These are phyloP conservation scores for Pythium dissotocum DNA, from an alignment of 352 stramenopile species.

Conservation along the genomic window DNA sequence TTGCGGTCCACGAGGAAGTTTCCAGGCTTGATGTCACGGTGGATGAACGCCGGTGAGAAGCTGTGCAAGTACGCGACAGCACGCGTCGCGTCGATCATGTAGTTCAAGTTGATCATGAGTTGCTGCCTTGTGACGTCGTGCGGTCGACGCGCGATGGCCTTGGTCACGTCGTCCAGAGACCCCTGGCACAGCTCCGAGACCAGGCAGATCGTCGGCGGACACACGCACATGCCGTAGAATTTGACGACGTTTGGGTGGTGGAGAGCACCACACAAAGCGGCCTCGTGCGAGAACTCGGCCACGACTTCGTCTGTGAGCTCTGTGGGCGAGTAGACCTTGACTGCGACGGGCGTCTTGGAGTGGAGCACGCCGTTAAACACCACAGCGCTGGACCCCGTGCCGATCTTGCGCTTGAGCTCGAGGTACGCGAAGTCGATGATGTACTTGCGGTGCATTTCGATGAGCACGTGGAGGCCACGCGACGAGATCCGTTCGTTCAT, in stretches of 20 bases:
- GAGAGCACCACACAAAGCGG: conserved; percentile 65
- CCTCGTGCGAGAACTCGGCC: conserved; percentile 82
- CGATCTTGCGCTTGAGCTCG: conserved; percentile 53
- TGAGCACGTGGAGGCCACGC: conserved; percentile 59
- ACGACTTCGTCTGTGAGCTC: conserved; percentile 62
- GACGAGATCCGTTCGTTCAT: conserved; percentile 34
- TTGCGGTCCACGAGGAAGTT: conserved; percentile 80
- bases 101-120: conserved; percentile 58
- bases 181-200: conserved; percentile 78
- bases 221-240: conserved; percentile 86
- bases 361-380: conserved; percentile 69
- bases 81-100: conserved; percentile 65
- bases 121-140: conserved; percentile 49
- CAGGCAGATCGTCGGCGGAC: conserved; percentile 68
- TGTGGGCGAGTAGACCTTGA: conserved; percentile 78
- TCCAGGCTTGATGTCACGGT: conserved; percentile 70
- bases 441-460: conserved; percentile 70
- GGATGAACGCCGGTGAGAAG: conserved; percentile 69
- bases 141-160: conserved; percentile 51
- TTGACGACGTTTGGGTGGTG: conserved; percentile 81
- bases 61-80: conserved; percentile 73
- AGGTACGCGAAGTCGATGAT: conserved; percentile 81
- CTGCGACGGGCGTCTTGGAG: conserved; percentile 50
- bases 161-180: conserved; percentile 47
- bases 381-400: conserved; percentile 46